Conservation (phyloP, 225 moss, liverwort and hornwort genomes). For the Bryoerythrophyllum caledonicum region DNA sequence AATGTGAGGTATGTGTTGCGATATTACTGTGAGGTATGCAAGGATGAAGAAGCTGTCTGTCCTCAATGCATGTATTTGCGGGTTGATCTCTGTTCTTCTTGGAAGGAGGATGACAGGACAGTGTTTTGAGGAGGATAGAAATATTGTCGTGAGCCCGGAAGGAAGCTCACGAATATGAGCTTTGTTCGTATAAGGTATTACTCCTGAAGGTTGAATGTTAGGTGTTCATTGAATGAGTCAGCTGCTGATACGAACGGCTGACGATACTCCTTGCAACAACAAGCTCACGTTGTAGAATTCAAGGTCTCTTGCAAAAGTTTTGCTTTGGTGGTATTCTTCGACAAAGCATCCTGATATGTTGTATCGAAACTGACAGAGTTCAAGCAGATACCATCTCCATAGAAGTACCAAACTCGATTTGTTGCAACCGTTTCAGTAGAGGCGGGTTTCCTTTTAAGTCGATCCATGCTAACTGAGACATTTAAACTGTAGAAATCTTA, state of each 20-base stretch:
- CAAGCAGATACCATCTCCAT: constrained; percentile 81
- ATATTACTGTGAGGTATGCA: constrained; percentile 4
- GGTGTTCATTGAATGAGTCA: background rate
- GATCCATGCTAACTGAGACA: background rate
- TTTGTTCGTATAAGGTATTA: background rate
- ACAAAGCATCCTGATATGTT: constrained; percentile 20
- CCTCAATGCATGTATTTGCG: constrained; percentile 22
- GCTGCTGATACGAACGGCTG: background rate
- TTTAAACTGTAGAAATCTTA: too few relatives aligned
- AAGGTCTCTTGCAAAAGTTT: constrained; percentile 3
- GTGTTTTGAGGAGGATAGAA: constrained; percentile 94
- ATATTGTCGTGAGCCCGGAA: constrained; percentile 84
- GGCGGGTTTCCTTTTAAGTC: constrained; percentile 82
- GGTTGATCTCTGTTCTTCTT: constrained; percentile 80
- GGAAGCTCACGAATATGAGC: constrained; percentile 36
- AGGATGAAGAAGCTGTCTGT: background rate
- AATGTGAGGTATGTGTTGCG: constrained; percentile 5
- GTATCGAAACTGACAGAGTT: constrained; percentile 70
- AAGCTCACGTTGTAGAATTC: background rate
- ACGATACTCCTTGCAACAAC: background rate
- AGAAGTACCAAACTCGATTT: constrained; percentile 96
- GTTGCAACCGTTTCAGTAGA: constrained; percentile 91
- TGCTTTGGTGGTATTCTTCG: constrained; percentile 20
- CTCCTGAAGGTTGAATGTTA: background rate
- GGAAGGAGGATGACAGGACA: constrained; percentile 96